Conservation (phyloP, 441 rosid genomes). For the Aquilaria agallochum region DNA sequence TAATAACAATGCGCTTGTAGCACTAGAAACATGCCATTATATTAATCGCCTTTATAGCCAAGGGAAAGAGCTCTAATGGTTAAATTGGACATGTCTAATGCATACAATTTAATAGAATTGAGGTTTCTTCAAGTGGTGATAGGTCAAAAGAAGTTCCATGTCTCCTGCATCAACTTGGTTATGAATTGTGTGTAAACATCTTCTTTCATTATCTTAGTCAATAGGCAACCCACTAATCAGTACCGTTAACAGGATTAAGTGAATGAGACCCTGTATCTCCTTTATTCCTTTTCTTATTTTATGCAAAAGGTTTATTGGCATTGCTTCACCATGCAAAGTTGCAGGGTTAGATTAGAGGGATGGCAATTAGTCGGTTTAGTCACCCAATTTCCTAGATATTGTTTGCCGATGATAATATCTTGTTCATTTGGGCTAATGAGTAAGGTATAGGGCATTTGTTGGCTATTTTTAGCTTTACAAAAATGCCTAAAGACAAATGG, state of each 20-base stretch:
- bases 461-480: neutral
- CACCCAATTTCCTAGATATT: conserved; percentile 2
- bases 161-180: neutral
- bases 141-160: neutral
- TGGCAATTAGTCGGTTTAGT: neutral
- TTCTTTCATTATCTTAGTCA: neutral
- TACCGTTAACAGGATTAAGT: neutral
- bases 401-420: neutral
- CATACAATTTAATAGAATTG: conserved; percentile 1
- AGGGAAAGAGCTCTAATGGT: neutral
- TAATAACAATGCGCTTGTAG: neutral
- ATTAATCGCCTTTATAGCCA: neutral
- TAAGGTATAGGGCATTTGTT: neutral
- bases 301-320: neutral
- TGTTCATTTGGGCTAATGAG: neutral
- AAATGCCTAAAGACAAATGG: neutral
- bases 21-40: neutral
- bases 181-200: neutral
- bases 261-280: neutral
- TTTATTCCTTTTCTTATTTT: neutral
- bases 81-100: conserved; percentile 7
- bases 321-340: neutral
- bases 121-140: neutral
- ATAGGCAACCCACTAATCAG: neutral
- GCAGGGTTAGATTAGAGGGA: neutral